phyloP scores from a whole-genome alignment of 176 grass and related monocot species.

The Oropetium thomaeum region DNA sequence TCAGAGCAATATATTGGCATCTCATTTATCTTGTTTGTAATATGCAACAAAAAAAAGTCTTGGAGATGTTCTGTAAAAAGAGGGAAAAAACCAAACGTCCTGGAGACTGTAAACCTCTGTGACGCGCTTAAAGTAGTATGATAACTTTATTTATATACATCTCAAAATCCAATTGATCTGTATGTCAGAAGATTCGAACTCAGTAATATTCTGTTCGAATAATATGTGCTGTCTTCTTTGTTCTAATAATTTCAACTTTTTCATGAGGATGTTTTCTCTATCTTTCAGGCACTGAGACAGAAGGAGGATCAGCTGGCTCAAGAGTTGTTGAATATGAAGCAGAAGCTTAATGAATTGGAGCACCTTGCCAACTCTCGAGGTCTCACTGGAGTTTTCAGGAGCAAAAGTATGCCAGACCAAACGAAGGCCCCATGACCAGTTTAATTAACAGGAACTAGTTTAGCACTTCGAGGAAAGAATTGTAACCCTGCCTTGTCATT shows the following conservation, averaged over 20 bases:
- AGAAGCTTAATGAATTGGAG: slow-evolving; percentile 48
- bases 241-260: background rate
- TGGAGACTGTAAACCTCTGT: background rate
- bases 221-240: background rate
- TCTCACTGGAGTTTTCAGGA: slow-evolving; percentile 53
- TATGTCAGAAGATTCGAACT: background rate
- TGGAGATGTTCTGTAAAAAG: no score
- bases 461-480: background rate
- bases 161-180: background rate
- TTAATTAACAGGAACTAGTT: background rate
- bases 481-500: background rate
- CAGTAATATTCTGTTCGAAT: background rate
- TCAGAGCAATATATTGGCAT: background rate
- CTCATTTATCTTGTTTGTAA: no score
- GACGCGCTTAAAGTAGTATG: background rate
- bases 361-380: slow-evolving; percentile 35
- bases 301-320: slow-evolving; percentile 49
- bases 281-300: slow-evolving; percentile 47
- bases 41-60: background rate
- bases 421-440: slow-evolving; percentile 7
- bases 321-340: slow-evolving; percentile 45
- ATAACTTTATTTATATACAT: background rate
- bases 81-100: no score
- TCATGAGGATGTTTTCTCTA: slow-evolving; percentile 2
- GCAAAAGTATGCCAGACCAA: slow-evolving; percentile 20